Evolutionary conservation across 1,284 basidiomycete species (phyloP).

Genomic region (Cryptococcus sp.): DNA sequence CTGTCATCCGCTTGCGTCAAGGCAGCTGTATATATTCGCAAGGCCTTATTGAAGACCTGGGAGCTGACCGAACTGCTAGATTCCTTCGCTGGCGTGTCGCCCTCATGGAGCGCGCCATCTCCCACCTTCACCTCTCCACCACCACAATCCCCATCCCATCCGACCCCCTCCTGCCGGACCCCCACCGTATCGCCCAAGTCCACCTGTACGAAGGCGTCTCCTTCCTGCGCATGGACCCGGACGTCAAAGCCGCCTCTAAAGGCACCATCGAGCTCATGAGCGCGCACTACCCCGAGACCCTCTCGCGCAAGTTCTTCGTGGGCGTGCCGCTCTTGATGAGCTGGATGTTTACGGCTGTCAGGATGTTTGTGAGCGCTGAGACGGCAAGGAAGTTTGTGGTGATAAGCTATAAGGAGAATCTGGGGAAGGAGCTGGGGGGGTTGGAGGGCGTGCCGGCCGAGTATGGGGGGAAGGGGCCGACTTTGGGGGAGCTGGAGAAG

Average conservation of each 20-base stretch:
- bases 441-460: conserved; percentile 15
- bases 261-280: conserved; percentile 25
- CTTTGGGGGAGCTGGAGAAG: conserved; percentile 16
- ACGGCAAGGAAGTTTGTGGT: conserved; percentile 29
- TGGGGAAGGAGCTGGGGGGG: conserved; percentile 18
- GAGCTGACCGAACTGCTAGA: neutral
- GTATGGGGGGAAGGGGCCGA: conserved; percentile 21
- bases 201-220: conserved; percentile 29
- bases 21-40: neutral
- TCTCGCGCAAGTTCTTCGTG: conserved; percentile 30
- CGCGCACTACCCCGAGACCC: conserved; percentile 30
- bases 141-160: conserved; percentile 20
- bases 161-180: conserved; percentile 17
- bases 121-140: conserved; percentile 18
- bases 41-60: too few relatives aligned
- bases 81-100: conserved; percentile 31
- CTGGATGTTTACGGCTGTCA: conserved; percentile 27
- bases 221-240: conserved; percentile 27
- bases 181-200: conserved; percentile 27
- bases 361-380: conserved; percentile 23
- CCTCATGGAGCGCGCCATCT: conserved; percentile 23
- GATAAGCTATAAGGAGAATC: conserved; percentile 17
- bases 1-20: neutral
- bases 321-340: conserved; percentile 29
- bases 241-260: conserved; percentile 26